Evolutionary conservation across 208 protist genomes (phyloP).

Genomic region (Leishmania aethiopica): DNA sequence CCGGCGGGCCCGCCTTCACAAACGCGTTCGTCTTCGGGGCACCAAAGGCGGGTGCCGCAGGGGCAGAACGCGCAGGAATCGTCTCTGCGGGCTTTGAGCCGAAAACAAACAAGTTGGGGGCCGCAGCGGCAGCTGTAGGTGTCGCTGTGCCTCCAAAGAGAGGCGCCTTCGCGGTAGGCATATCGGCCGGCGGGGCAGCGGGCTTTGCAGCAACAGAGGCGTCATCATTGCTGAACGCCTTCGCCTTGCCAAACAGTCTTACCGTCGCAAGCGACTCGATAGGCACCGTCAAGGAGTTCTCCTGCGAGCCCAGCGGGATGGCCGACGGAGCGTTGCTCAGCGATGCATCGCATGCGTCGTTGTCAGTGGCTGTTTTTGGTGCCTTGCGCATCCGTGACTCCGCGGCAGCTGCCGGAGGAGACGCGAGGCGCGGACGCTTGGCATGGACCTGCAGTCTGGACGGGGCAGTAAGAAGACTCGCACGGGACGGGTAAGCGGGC

Average conservation of each 20-base stretch:
- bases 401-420: background rate
- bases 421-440: background rate
- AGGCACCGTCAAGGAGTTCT: slow-evolving; percentile 28
- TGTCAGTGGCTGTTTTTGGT: background rate
- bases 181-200: background rate
- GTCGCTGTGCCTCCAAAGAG: slow-evolving; percentile 11
- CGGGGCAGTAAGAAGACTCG: slow-evolving; percentile 15
- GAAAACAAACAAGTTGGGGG: background rate
- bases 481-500: slow-evolving; percentile 4
- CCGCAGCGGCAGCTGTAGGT: slow-evolving; percentile 1
- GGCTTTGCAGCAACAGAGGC: background rate
- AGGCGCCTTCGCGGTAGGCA: background rate
- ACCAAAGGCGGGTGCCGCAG: slow-evolving; percentile 1
- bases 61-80: background rate
- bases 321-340: slow-evolving; percentile 27
- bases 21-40: slow-evolving; percentile 33
- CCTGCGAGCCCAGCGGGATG: slow-evolving; percentile 14
- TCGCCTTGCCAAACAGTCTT: slow-evolving; percentile 6
- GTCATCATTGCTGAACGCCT: background rate
- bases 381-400: slow-evolving; percentile 1
- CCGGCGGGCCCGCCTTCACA: slow-evolving; percentile 56
- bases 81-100: background rate
- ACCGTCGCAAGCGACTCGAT: slow-evolving; percentile 8
- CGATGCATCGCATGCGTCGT: background rate
- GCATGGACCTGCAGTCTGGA: background rate